Percentiles rank a stretch among this genome's conserved stretches.
phyloP scores from a whole-genome alignment of 2,329 filamentous ascomycete species.

The Colletotrichum neosansevieriae region DNA sequence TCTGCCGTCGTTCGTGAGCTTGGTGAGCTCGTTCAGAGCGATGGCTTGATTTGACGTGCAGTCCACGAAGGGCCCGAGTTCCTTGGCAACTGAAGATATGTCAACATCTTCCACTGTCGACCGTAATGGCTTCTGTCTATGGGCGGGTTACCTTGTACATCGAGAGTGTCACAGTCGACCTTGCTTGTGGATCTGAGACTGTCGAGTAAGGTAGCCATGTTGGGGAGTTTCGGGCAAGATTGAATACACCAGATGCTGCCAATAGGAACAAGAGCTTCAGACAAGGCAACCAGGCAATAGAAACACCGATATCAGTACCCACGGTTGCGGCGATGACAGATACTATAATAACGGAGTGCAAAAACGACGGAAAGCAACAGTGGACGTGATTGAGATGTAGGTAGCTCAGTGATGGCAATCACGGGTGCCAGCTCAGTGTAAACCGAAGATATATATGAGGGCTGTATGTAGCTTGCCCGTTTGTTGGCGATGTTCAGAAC shows the following conservation, averaged over 20 bases:
- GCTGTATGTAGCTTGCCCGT: background rate
- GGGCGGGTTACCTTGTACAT: slow-evolving; percentile 46
- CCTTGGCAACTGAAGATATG: slow-evolving; percentile 45
- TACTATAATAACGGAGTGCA: no score
- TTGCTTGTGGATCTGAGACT: slow-evolving; percentile 41
- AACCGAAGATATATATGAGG: background rate
- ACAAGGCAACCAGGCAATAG: no score
- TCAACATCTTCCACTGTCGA: slow-evolving; percentile 25
- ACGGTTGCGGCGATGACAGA: no score
- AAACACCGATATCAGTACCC: no score
- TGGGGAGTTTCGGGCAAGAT: no score
- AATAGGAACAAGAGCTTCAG: no score
- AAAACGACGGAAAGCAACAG: no score
- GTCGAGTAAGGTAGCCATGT: slow-evolving; percentile 17
- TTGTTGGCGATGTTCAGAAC: slow-evolving; percentile 8
- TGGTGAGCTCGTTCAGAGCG: slow-evolving; percentile 49
- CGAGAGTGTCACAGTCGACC: slow-evolving; percentile 54
- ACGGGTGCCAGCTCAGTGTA: background rate
- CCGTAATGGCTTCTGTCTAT: background rate
- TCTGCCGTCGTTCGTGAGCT: slow-evolving; percentile 40
- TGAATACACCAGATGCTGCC: no score
- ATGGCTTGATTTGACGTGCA: slow-evolving; percentile 54
- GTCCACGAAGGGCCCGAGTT: slow-evolving; percentile 51
- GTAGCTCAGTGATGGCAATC: no score
- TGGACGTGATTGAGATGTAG: no score